Conservation (phyloP, 2,329 filamentous ascomycete genomes). For the Neofusicoccum umdonicola region DNA sequence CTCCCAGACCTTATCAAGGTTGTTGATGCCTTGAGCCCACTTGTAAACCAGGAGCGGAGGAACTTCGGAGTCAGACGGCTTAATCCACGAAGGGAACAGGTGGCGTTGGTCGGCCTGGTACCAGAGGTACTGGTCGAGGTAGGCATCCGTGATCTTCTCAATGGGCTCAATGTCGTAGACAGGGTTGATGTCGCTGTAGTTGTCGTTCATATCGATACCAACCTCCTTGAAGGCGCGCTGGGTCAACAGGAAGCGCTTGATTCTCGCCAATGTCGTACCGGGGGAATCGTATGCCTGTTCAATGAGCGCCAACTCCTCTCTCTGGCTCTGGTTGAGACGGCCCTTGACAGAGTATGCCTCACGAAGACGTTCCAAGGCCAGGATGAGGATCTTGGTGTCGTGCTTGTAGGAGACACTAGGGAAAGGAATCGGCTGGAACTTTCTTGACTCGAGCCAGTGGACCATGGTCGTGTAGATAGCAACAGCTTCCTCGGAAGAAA, state of each 20-base stretch:
- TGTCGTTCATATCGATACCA: slow-evolving; percentile 99
- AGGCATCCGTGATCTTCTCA: slow-evolving; percentile 98
- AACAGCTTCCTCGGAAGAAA: slow-evolving; percentile 96
- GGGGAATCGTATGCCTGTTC: slow-evolving; percentile 98
- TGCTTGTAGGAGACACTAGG: slow-evolving; percentile 99
- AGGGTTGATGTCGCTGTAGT: slow-evolving; percentile 98
- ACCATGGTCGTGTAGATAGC: slow-evolving; percentile 99
- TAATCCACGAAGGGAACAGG: slow-evolving; percentile 97
- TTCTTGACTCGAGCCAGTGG: slow-evolving; percentile 96
- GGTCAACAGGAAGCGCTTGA: slow-evolving; percentile 95
- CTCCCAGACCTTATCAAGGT: slow-evolving; percentile 92
- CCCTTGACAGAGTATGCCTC: slow-evolving; percentile 98
- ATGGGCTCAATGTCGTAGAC: slow-evolving; percentile 99
- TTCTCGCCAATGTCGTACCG: slow-evolving; percentile 89
- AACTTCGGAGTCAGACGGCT: slow-evolving; percentile 96
- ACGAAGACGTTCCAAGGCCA: slow-evolving; percentile 86
- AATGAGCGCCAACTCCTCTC: slow-evolving; percentile 93
- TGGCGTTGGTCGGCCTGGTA: slow-evolving; percentile 98
- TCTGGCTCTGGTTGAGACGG: slow-evolving; percentile 92
- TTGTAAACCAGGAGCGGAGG: slow-evolving; percentile 94
- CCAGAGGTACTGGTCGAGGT: slow-evolving; percentile 98
- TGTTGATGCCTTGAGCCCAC: slow-evolving; percentile 99
- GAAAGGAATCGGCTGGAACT: slow-evolving; percentile 98
- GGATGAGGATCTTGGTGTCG: slow-evolving; percentile 96
- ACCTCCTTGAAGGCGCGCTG: slow-evolving; percentile 99